Conservation (phyloP, 441 rosid genomes). For the Gossypium davidsonii region DNA sequence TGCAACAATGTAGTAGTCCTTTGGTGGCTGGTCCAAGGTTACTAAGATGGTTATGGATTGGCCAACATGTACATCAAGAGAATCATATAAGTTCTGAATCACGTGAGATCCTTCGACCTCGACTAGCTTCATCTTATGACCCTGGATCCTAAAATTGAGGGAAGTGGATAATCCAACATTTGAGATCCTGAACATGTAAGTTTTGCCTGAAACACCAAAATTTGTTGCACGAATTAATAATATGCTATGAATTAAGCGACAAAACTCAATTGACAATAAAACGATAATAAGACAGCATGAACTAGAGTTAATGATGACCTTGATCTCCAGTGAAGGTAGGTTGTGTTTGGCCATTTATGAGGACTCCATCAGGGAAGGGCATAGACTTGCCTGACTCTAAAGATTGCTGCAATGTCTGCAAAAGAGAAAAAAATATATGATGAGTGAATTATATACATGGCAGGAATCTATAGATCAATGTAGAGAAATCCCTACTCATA, state of each 20-base stretch:
- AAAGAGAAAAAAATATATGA: conserved; percentile 9
- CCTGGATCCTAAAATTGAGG: conserved; percentile 82
- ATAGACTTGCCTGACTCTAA: conserved; percentile 71
- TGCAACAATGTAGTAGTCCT: conserved; percentile 78
- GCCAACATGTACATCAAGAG: conserved; percentile 84
- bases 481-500: neutral
- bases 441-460: neutral
- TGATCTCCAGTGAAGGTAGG: conserved; percentile 58
- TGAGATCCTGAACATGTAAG: conserved; percentile 78
- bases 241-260: neutral
- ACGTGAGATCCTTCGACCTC: conserved; percentile 97
- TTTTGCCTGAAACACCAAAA: conserved; percentile 52
- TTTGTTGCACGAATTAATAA: neutral
- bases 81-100: conserved; percentile 58
- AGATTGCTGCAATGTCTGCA: conserved; percentile 47
- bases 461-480: neutral
- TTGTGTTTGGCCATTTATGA: conserved; percentile 70
- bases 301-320: conserved; percentile 35
- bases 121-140: conserved; percentile 65
- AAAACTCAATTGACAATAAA: neutral
- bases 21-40: conserved; percentile 59
- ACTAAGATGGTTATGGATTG: conserved; percentile 74
- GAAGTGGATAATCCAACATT: conserved; percentile 70
- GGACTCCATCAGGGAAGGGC: conserved; percentile 69
- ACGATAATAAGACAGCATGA: neutral